phyloP scores from a whole-genome alignment of 1,139 yeast species.

The Kodamaea sp. region DNA sequence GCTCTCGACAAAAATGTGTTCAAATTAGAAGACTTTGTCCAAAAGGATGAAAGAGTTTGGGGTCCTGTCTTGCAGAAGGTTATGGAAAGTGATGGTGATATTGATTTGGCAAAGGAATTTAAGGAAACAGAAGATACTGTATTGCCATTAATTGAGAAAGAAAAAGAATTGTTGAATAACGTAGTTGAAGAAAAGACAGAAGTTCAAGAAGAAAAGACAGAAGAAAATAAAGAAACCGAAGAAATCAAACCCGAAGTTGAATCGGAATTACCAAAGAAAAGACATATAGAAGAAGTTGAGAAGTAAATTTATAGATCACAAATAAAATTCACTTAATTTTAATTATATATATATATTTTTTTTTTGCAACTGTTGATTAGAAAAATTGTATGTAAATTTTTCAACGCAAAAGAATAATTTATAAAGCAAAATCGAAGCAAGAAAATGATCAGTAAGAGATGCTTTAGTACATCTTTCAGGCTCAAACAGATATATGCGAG shows the following conservation, averaged over 20 bases:
- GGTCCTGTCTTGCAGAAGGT: slow-evolving; percentile 57
- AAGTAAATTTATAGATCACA: not conserved
- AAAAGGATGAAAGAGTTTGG: slow-evolving; percentile 62
- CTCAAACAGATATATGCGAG: slow-evolving; percentile 2
- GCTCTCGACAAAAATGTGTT: slow-evolving; percentile 68
- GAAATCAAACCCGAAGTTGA: slow-evolving; percentile 7
- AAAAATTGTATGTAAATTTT: too few species aligned
- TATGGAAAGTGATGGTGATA: slow-evolving; percentile 30
- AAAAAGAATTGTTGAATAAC: slow-evolving; percentile 13
- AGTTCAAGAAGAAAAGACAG: slow-evolving; percentile 6
- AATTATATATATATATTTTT: too few species aligned
- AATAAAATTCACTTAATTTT: too few species aligned
- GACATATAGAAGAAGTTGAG: slow-evolving; percentile 27
- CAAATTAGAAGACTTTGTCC: slow-evolving; percentile 58
- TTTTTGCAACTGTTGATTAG: too few species aligned
- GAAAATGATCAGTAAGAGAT: not conserved
- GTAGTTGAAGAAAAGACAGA: slow-evolving; percentile 6
- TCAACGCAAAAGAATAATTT: too few species aligned
- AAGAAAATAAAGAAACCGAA: slow-evolving; percentile 4
- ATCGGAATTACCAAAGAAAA: slow-evolving; percentile 15
- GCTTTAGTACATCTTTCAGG: not conserved
- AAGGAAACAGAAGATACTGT: slow-evolving; percentile 1
- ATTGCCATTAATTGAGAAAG: slow-evolving; percentile 7
- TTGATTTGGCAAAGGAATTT: slow-evolving; percentile 27
- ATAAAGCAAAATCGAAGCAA: too few species aligned